Percentiles rank a stretch among this genome's conserved stretches.
Conservation (phyloP, 2,329 filamentous ascomycete genomes). For the Fusarium tupiense region DNA sequence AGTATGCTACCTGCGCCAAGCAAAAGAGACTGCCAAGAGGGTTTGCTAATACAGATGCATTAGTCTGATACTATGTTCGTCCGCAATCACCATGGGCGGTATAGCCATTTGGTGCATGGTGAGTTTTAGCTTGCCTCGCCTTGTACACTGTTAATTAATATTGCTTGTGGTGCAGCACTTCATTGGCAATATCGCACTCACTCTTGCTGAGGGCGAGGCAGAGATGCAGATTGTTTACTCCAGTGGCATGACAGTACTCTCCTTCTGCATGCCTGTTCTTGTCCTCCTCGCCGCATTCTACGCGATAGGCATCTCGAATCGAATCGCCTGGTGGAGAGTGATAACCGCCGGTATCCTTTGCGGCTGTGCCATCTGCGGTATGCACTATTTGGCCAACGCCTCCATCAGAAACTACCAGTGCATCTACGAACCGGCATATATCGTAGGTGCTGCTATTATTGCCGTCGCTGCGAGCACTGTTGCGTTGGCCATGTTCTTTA, state of each 20-base stretch:
- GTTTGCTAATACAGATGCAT: not conserved
- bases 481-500: conserved; percentile 80
- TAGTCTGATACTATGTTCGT: conserved; percentile 6
- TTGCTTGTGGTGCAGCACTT: not conserved
- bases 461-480: conserved; percentile 76
- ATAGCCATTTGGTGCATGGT: conserved; percentile 27
- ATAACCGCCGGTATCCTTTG: conserved; percentile 73
- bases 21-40: not conserved
- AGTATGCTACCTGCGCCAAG: not conserved
- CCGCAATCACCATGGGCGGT: conserved; percentile 18
- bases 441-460: conserved; percentile 76
- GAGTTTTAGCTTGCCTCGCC: not conserved
- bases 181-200: conserved; percentile 13
- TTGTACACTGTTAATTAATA: not conserved
- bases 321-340: conserved; percentile 67
- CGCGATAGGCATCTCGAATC: conserved; percentile 69
- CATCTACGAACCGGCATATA: conserved; percentile 65
- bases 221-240: conserved; percentile 16
- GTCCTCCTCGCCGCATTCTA: conserved; percentile 80
- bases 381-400: conserved; percentile 87
- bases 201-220: not conserved
- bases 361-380: conserved; percentile 80
- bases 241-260: conserved; percentile 1
- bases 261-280: conserved; percentile 56
- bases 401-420: conserved; percentile 83